Evolutionary conservation across 495 filamentous ascomycete species (phyloP).

Genomic region (Penicillium ochrochloron): DNA sequence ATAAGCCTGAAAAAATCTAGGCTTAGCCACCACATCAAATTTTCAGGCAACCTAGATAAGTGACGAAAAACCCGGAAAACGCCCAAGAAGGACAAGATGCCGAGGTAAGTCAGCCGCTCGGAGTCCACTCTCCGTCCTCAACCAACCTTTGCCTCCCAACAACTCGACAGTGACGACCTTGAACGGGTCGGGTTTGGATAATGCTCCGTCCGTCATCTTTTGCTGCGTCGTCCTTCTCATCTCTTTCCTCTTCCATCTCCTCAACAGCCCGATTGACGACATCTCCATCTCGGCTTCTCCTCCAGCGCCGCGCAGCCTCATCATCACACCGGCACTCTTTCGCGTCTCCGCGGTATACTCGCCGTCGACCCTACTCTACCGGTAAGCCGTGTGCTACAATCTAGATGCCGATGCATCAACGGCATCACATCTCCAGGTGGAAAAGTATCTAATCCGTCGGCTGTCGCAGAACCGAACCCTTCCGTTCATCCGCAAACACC

Average conservation of each 20-base stretch:
- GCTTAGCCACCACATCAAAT: not conserved
- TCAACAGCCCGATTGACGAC: constrained; percentile 6
- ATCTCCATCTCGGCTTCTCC: constrained; percentile 7
- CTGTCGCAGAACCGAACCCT: constrained; percentile 16
- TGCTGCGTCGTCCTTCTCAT: constrained; percentile 12
- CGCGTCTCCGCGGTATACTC: not conserved
- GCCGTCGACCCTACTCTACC: constrained; percentile 17
- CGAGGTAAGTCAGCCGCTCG: constrained; percentile 16
- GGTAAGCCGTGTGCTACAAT: constrained; percentile 9
- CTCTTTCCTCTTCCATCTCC: constrained; percentile 9
- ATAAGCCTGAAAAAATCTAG: not conserved
- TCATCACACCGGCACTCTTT: constrained; percentile 4
- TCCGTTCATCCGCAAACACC: constrained; percentile 16
- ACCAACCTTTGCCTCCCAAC: constrained; percentile 22
- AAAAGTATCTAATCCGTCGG: constrained; percentile 8
- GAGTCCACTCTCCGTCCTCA: constrained; percentile 17
- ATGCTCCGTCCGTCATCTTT: constrained; percentile 22
- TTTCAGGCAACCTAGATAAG: not conserved
- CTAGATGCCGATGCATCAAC: not conserved
- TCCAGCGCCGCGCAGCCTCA: not conserved
- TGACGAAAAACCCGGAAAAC: not conserved
- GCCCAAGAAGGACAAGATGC: constrained; percentile 15
- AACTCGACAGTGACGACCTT: constrained; percentile 9
- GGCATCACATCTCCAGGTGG: not conserved
- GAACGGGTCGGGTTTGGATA: constrained; percentile 14